Base-by-base conservation (phyloP, 2,329 filamentous ascomycete genomes). In the Talaromyces sp. region DNA sequence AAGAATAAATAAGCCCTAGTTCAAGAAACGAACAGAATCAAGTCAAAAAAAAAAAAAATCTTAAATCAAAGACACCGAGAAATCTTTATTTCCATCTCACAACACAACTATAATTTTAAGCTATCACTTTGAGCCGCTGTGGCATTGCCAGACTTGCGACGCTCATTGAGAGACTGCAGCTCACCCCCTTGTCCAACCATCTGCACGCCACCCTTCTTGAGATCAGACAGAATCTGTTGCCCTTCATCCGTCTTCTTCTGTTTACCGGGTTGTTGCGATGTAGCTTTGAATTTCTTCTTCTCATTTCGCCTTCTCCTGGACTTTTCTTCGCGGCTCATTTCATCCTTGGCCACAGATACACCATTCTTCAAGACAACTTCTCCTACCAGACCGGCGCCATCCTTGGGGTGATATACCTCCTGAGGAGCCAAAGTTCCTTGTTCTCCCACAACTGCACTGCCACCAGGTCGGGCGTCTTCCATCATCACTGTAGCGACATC, bases 391-490 rank as follows among this genome's bases (percentile, higher is more conserved):
- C 80, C 76, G 3, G 82, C 87, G 67, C 87, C 85, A 72, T 90
- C 88, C 67, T 89, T 88, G n/a, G 92, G 88, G 72, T 87, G 88
- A 82, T 98, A 99, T 31, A 99, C 85, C 78, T 99, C 95, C 75
- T 98, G 95, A 2, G 95, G 95, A 54, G 95, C 95, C 67, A 99
- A 86, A 82, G 90, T 90, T 73, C 89, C 91, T 31, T 79, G 76
- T 37, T 76, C 77, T 31, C 74, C 74, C 69, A 87, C 82, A 54
- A 84, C 86, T 49, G 90, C 91, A 73, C 89, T 88, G 50, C 91
- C 90, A 17, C 90, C 89, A 8, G 95, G 94, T 72, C 96, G 90
- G 1, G 93, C 94, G 74, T 99, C 95, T 81, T 99, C 95, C 90
- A 98, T 96, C 70, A 87, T 85, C 69, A 98, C 89, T 3, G 91